Base-by-base conservation (phyloP, 2,329 filamentous ascomycete species). In the Aspergillus sp. region DNA sequence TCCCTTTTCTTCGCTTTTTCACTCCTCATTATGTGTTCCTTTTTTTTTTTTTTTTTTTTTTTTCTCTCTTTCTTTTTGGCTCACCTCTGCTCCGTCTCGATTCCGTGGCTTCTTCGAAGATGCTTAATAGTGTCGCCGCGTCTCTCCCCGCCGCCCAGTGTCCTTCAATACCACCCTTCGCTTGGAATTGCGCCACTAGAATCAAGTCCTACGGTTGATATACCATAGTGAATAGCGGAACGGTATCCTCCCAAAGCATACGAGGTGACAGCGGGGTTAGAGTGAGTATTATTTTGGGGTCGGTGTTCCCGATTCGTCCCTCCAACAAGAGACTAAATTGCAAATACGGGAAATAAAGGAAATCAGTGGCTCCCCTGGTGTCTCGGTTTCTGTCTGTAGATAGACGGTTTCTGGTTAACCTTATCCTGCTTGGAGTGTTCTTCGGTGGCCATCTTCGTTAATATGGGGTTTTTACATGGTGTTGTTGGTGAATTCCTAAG, bases 401-500 rank as follows among this genome's bases (percentile, higher is more conserved):
- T 48, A 48, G 45, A 34, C n/a, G 34, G 34, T 37, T 37, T 37
- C 34, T 46, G 22, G 11, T 30, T 48, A 33, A 27, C 13, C 15
- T 19, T 15, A 13, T 27, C 51, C 51, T 57, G 50, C 45, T 60
- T 62, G 50, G 27, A 20, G 58, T 58, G 51, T 51, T 44, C 30
- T 57, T 55, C 20, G 37, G 48, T 54, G 22, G 39, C 54, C 56
- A n/a, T 30, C 47, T 54, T 54, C 51, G 41, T 52, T 53, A 15
- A 50, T 58, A 42, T 19, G 54, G 30, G 27, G 5, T 45, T 49
- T 58, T 51, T 56, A 55, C 55, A 50, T 51, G 62, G 62, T 60
- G 62, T 63, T 63, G 40, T 46, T 53, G 54, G 61, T 57, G 50
- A 61, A 65, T 54, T 54, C 37, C 45, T 41, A 48, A 60, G 52